Evolutionary conservation across 768 basidiomycete species (phyloP).

Genomic region (Kwoniella europaea): DNA sequence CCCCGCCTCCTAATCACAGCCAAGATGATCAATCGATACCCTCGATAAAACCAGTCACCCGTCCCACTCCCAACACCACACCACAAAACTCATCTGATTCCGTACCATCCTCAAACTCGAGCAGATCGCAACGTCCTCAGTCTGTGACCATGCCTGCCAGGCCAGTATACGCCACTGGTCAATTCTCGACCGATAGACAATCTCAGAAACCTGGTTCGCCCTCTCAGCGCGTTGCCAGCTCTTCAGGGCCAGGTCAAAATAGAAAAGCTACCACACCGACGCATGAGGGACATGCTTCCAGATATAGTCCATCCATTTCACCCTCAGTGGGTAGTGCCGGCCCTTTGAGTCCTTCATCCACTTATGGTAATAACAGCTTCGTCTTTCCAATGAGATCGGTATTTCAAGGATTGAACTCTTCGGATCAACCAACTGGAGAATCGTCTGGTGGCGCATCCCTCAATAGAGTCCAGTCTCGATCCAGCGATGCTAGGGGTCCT

Average conservation of each 20-base stretch:
- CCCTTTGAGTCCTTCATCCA: constrained; percentile 22
- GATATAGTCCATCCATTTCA: constrained; percentile 17
- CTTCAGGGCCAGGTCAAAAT: neutral
- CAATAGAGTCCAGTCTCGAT: neutral
- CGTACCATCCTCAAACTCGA: neutral
- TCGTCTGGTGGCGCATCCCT: neutral
- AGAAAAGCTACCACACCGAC: constrained; percentile 20
- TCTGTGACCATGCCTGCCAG: constrained; percentile 18
- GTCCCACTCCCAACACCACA: constrained; percentile 14
- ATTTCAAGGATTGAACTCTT: constrained; percentile 19
- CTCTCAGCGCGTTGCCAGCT: neutral
- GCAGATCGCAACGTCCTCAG: constrained; percentile 2
- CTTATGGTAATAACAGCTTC: constrained; percentile 21
- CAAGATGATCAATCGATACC: neutral
- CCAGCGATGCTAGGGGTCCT: constrained; percentile 4
- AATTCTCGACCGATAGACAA: constrained; percentile 1
- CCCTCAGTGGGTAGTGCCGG: constrained; percentile 9
- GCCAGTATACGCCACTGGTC: constrained; percentile 2
- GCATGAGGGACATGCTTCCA: neutral
- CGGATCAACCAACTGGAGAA: constrained; percentile 3
- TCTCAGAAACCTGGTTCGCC: constrained; percentile 10
- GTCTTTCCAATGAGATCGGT: constrained; percentile 38
- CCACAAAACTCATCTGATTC: constrained; percentile 19
- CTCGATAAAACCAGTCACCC: neutral
- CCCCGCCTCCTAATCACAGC: neutral